Conservation (phyloP, 805 yeast genomes). For the Suhomyces sp. region DNA sequence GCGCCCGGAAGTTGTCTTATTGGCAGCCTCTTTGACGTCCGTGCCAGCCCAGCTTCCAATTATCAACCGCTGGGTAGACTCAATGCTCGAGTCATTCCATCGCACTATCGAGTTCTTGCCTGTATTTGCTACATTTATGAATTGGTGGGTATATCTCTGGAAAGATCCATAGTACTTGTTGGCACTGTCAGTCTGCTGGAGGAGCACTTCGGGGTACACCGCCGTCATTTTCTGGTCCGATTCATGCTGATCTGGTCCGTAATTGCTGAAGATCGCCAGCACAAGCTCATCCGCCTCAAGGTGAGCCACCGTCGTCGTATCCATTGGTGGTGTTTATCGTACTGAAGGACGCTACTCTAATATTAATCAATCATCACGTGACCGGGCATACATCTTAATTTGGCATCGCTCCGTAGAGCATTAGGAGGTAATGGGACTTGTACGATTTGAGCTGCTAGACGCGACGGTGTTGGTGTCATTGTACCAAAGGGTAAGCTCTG, state of each 20-base stretch:
- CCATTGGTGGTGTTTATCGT: neutral
- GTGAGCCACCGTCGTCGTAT: neutral
- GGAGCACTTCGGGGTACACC: slow-evolving; percentile 32
- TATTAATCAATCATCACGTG: neutral
- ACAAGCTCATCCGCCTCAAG: neutral
- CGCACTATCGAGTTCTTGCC: slow-evolving; percentile 18
- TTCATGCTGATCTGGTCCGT: neutral
- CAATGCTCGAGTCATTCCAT: slow-evolving; percentile 30
- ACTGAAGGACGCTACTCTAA: neutral
- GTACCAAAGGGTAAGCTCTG: slow-evolving; percentile 45
- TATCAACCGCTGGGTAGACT: slow-evolving; percentile 16
- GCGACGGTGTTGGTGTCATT: slow-evolving; percentile 36
- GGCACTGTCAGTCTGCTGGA: slow-evolving; percentile 28
- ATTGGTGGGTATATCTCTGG: slow-evolving; percentile 36
- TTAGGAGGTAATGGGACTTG: slow-evolving; percentile 15
- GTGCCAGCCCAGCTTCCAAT: slow-evolving; percentile 23
- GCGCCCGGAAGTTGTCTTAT: neutral
- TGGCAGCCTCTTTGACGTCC: neutral
- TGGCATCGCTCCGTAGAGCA: neutral
- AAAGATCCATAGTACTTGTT: slow-evolving; percentile 29
- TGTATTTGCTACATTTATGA: slow-evolving; percentile 16
- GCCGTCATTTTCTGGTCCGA: neutral
- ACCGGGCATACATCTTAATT: neutral
- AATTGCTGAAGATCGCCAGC: neutral
- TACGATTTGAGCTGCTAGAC: slow-evolving; percentile 43